Evolutionary conservation across 2,329 filamentous ascomycete species (phyloP).

Genomic region (Fusarium pseudonygamai): DNA sequence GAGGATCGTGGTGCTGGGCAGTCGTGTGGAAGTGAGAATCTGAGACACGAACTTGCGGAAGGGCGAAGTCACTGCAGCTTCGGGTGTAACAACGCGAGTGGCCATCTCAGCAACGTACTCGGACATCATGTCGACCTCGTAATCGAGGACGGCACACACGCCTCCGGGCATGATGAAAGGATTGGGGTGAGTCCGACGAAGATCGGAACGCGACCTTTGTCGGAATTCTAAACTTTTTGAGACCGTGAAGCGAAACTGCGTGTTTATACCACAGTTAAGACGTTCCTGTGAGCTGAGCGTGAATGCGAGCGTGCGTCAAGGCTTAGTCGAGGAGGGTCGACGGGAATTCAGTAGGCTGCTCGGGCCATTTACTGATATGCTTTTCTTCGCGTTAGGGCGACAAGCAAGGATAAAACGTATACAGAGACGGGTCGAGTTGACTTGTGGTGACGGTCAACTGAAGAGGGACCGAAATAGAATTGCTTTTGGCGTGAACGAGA

Average conservation of each 20-base stretch:
- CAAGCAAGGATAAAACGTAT: slow-evolving; percentile 32
- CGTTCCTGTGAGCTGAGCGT: slow-evolving; percentile 15
- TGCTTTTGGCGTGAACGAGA: slow-evolving; percentile 25
- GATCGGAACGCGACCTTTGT: slow-evolving; percentile 52
- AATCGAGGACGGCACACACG: slow-evolving; percentile 93
- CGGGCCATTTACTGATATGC: slow-evolving; percentile 48
- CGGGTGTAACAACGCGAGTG: slow-evolving; percentile 65
- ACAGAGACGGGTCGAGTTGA: not conserved
- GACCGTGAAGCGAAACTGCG: slow-evolving; percentile 26
- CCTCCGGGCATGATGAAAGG: slow-evolving; percentile 74
- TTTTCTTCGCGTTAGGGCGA: slow-evolving; percentile 25
- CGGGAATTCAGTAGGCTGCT: slow-evolving; percentile 38
- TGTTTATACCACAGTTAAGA: slow-evolving; percentile 27
- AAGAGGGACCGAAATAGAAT: slow-evolving; percentile 5
- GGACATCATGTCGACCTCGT: slow-evolving; percentile 95
- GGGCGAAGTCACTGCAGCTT: slow-evolving; percentile 67
- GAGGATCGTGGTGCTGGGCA: slow-evolving; percentile 91
- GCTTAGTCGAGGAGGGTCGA: slow-evolving; percentile 27
- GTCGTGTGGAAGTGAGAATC: slow-evolving; percentile 87
- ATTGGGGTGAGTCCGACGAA: slow-evolving; percentile 49
- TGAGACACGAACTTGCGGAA: slow-evolving; percentile 94
- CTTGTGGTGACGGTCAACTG: slow-evolving; percentile 6
- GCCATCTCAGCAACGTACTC: slow-evolving; percentile 95
- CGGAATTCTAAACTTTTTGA: slow-evolving; percentile 40
- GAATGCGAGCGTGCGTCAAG: not conserved